These are phyloP conservation scores for Pharnaceum exiguum DNA, from an alignment of 148 eudicot genomes.

Conservation along the genomic window DNA sequence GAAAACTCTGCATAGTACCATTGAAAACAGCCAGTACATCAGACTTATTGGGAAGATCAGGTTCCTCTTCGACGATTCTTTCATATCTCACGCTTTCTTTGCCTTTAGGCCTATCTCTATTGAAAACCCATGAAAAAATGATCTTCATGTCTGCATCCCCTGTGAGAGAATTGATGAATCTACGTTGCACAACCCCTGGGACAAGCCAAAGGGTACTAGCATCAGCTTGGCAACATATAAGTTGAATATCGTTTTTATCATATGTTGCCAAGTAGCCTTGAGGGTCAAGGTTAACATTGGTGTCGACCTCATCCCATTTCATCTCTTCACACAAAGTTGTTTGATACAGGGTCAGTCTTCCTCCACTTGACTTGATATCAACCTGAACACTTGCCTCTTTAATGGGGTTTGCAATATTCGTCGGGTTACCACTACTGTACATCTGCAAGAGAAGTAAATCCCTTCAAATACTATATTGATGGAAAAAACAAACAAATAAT, in stretches of 20 bases:
- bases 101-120: conserved; percentile 91
- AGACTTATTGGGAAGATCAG: conserved; percentile 50
- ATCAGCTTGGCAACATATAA: conserved; percentile 93
- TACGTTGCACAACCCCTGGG: conserved; percentile 67
- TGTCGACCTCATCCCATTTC: conserved; percentile 50
- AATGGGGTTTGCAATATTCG: conserved; percentile 92
- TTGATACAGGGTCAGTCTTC: conserved; percentile 74
- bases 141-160: conserved; percentile 38
- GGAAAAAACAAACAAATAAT: not conserved
- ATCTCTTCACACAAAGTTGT: conserved; percentile 76
- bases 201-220: conserved; percentile 87
- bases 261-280: conserved; percentile 60
- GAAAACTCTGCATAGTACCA: conserved; percentile 65
- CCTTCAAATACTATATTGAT: not conserved
- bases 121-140: conserved; percentile 74
- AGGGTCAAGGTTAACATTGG: conserved; percentile 46
- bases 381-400: conserved; percentile 89
- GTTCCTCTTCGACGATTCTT: conserved; percentile 31
- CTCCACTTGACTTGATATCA: conserved; percentile 73
- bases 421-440: conserved; percentile 99
- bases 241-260: conserved; percentile 66
- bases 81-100: conserved; percentile 91
- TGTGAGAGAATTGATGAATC: conserved; percentile 54
- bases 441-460: conserved; percentile 48
- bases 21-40: conserved; percentile 68